phyloP scores from a whole-genome alignment of 805 yeast genomes.

The Candida boleticola region DNA sequence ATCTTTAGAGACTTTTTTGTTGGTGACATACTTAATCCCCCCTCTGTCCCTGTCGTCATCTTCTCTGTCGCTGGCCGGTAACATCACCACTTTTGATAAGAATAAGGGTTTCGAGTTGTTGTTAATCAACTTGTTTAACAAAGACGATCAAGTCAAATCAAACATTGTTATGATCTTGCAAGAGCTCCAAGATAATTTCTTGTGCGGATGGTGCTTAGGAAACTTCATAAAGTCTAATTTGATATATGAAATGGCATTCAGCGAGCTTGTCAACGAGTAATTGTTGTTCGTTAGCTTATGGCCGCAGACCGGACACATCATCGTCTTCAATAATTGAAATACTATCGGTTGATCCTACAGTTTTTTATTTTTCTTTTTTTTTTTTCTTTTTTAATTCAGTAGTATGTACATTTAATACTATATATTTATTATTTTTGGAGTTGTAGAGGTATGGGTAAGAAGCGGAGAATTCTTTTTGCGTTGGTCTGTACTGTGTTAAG shows the following conservation, averaged over 20 bases:
- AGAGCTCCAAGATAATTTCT: slow-evolving; percentile 41
- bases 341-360: too few relatives aligned
- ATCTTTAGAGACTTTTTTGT: slow-evolving; percentile 37
- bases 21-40: slow-evolving; percentile 40
- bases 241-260: slow-evolving; percentile 40
- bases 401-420: too few relatives aligned
- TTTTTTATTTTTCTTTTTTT: too few relatives aligned
- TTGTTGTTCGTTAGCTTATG: too few relatives aligned
- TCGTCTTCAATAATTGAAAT: too few relatives aligned
- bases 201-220: slow-evolving; percentile 45
- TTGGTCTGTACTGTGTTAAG: too few relatives aligned
- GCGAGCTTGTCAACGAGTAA: slow-evolving; percentile 23
- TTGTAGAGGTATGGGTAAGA: too few relatives aligned
- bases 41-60: slow-evolving; percentile 39
- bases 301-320: too few relatives aligned
- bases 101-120: slow-evolving; percentile 44
- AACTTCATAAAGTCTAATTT: slow-evolving; percentile 35
- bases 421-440: too few relatives aligned
- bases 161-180: slow-evolving; percentile 41
- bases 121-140: slow-evolving; percentile 39
- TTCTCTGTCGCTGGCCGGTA: slow-evolving; percentile 37
- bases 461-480: too few relatives aligned
- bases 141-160: slow-evolving; percentile 37
- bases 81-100: slow-evolving; percentile 40
- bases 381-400: too few relatives aligned